Evolutionary conservation across 495 filamentous ascomycete species (phyloP), one percentile per base, ranked within the genome.

Genomic region (Hypomontagnella submonticulosa): DNA sequence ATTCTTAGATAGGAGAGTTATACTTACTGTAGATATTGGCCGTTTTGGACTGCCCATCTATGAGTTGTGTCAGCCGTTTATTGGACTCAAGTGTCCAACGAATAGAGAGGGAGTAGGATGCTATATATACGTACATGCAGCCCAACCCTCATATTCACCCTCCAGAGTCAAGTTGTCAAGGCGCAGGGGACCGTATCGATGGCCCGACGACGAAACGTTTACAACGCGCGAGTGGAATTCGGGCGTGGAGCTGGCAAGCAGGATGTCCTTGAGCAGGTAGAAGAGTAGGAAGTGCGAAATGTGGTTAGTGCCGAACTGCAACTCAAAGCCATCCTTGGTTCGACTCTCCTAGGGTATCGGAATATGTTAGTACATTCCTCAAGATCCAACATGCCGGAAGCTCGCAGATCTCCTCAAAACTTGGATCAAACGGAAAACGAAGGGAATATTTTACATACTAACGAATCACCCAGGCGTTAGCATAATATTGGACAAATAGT

Each of bases 251-350:
- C 71, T 72, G 11, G 74, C 61, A 12, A 84, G 72, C 7, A 84
- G 70, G 30, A 76, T 49, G 15, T 72, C 66, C 62, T 78, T 76
- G 30, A 86, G 77, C 4, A 81, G 77, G n/a, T 78, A 57, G 70
- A 84, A 83, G n/a, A 86, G 71, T 18, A 84, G 77, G 71, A 84
- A 85, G 59, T 87, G 83, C 5, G 62, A 74, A 0, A 85, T 71
- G 63, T 86, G 79, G 70, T 85, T 84, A 0, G 78, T 83, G 11
- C 74, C 79, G 52, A 87, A 78, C 49, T 85, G 80, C 0, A 71
- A 67, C 60, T 86, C 83, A 56, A 80, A 78, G 9, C 79, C 79
- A 43, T 86, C 79, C n/a, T 61, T 61, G 3, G 78, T 85, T 1
- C 75, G 69, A 4, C 50, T 49, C 4, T 80, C 23, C 23, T 27